A percentile compares a stretch with the other conserved stretches of the same genome.
phyloP scores from a whole-genome alignment of 108 stramenopile species.

The Conticribra guillardii region DNA sequence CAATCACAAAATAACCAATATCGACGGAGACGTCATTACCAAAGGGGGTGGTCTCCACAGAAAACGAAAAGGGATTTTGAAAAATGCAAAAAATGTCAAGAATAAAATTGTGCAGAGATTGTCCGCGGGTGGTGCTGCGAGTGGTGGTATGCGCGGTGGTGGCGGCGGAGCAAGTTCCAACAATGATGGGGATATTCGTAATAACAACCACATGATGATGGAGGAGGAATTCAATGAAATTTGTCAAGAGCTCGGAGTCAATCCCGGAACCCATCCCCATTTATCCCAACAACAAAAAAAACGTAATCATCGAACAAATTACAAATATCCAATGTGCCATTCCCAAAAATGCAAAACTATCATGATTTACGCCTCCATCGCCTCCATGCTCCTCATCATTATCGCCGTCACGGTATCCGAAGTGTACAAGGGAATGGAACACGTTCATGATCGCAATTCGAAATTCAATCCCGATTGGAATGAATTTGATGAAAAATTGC shows the following conservation, averaged over 20 bases:
- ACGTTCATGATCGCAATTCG: slow-evolving; percentile 2
- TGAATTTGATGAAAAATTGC: slow-evolving; percentile 1
- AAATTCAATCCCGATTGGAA: slow-evolving; percentile 14
- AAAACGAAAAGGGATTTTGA: not conserved
- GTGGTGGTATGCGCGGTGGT: too few relatives aligned
- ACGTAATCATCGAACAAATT: not conserved
- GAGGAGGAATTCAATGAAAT: slow-evolving; percentile 2
- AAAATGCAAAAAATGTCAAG: not conserved
- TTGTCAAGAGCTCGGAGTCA: slow-evolving; percentile 5
- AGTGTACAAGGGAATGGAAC: slow-evolving; percentile 17
- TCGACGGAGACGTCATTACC: not conserved
- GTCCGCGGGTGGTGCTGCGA: too few relatives aligned
- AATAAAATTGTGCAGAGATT: not conserved
- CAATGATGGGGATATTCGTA: too few relatives aligned
- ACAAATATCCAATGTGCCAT: slow-evolving; percentile 1
- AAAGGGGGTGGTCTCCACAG: not conserved
- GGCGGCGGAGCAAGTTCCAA: too few relatives aligned
- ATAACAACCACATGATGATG: not conserved
- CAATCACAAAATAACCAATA: not conserved
- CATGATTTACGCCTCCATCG: slow-evolving; percentile 4
- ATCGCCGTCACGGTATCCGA: not conserved
- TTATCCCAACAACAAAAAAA: not conserved
- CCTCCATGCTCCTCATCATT: not conserved
- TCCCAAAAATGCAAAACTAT: slow-evolving; percentile 1
- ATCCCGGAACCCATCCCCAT: not conserved